Evolutionary conservation across 2,329 filamentous ascomycete genomes (phyloP).

Genomic region (Zasmidium cellare): DNA sequence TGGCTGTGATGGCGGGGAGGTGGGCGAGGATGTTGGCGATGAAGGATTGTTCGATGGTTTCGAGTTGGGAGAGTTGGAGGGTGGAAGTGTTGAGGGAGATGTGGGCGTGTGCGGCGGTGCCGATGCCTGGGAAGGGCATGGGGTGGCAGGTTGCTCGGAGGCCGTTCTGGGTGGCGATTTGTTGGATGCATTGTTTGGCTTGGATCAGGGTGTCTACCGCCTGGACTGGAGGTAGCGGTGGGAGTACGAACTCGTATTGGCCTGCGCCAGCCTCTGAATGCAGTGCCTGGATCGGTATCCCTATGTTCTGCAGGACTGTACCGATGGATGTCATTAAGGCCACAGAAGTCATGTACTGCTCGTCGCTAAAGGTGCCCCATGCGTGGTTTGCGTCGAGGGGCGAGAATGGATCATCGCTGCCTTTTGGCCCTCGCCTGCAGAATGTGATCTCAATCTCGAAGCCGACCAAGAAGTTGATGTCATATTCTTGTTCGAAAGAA

Average conservation of each 20-base stretch:
- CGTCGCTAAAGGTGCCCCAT: slow-evolving; percentile 67
- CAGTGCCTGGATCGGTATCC: slow-evolving; percentile 69
- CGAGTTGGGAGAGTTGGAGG: slow-evolving; percentile 11
- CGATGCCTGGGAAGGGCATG: slow-evolving; percentile 62
- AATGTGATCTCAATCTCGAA: slow-evolving; percentile 84
- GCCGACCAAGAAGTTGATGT: slow-evolving; percentile 65
- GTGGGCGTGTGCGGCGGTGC: slow-evolving; percentile 69
- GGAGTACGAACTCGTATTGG: slow-evolving; percentile 76
- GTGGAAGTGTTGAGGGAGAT: slow-evolving; percentile 59
- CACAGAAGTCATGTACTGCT: slow-evolving; percentile 59
- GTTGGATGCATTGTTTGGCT: slow-evolving; percentile 67
- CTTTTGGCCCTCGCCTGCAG: slow-evolving; percentile 39
- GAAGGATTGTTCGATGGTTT: slow-evolving; percentile 61
- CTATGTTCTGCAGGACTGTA: slow-evolving; percentile 58
- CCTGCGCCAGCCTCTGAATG: slow-evolving; percentile 73
- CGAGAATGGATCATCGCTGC: slow-evolving; percentile 23
- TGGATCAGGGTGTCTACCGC: slow-evolving; percentile 73
- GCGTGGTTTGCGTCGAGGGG: slow-evolving; percentile 65
- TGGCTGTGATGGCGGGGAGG: slow-evolving; percentile 65
- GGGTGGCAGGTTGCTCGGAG: slow-evolving; percentile 73
- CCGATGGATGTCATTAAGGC: slow-evolving; percentile 67
- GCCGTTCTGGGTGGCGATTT: slow-evolving; percentile 62
- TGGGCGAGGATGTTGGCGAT: slow-evolving; percentile 68
- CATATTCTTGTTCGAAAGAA: slow-evolving; percentile 51
- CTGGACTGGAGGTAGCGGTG: slow-evolving; percentile 61